Base-by-base conservation (phyloP, 768 basidiomycete genomes). In the Tylopilus sp. region DNA sequence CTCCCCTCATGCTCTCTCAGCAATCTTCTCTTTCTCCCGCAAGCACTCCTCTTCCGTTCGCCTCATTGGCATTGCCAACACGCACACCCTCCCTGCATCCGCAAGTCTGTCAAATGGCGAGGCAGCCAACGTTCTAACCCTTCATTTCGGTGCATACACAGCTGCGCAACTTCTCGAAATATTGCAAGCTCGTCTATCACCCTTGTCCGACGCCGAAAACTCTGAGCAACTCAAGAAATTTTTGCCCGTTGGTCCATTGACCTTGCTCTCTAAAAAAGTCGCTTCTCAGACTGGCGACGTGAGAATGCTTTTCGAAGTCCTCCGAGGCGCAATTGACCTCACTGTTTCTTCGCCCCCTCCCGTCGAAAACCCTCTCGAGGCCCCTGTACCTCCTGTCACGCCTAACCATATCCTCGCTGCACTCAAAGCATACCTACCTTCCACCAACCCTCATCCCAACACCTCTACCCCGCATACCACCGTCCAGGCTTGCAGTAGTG, bases 61-160 rank as follows among this genome's bases (percentile, higher is more conserved):
- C 43, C 58, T 92, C 36, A 83, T 94, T 58, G 90, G 87, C 33
- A 92, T 95, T 63, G 90, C 91, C 36, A 95, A 95, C 61, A 90
- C 88, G 2, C 91, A 93, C 60, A 91, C 90, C 6, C 80, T 95
- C 22, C 84, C 86, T 2, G 77, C 83, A 3, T 75, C 82, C 0
- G 62, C 70, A 9, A 72, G 73, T 12, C 53, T 75, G 61, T 52
- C 74, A 11, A 59, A 69, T 21, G 63, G 69, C 26, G 67, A 59
- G 10, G 64, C 77, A 50, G 69, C 64, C 43, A 63, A 64, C 26
- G 79, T 86, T 21, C 69, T 73, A 22, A 91, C 89, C 1, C 69
- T 92, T 31, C 90, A 92, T 64, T 93, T 94, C 62, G 73, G 83
- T 18, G 88, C 91, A 0, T 95, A 94, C 63, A 82, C 82, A 0